phyloP scores from a whole-genome alignment of 1,284 basidiomycete genomes.

The Papiliotrema terrestris region DNA sequence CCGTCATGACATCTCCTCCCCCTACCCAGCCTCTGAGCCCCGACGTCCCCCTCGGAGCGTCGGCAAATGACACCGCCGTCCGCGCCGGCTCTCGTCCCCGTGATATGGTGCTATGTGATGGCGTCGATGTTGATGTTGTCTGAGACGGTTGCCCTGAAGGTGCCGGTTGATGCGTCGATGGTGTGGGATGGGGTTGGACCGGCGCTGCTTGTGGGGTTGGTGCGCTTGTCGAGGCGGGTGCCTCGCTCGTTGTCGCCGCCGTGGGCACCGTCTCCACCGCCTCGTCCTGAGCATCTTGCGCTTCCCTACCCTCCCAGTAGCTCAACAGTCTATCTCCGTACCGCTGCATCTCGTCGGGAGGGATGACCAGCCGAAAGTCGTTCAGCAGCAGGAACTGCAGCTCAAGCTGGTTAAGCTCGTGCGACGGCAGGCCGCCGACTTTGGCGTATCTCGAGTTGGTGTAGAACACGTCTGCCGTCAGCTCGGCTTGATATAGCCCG shows the following conservation, averaged over 20 bases:
- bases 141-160: no score
- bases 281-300: constrained; percentile 7
- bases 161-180: no score
- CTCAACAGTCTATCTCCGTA: constrained; percentile 82
- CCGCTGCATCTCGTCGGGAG: constrained; percentile 85
- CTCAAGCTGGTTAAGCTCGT: constrained; percentile 94
- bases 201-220: neutral
- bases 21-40: neutral
- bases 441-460: constrained; percentile 99
- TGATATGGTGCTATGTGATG: neutral
- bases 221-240: neutral
- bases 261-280: neutral
- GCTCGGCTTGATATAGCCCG: neutral
- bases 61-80: neutral
- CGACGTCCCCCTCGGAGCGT: neutral
- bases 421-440: constrained; percentile 89
- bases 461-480: constrained; percentile 79
- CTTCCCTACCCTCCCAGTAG: constrained; percentile 49
- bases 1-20: neutral
- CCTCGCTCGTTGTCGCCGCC: neutral
- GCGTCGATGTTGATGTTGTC: no score
- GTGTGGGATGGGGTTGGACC: neutral
- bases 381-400: constrained; percentile 95
- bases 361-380: constrained; percentile 87
- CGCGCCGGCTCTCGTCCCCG: neutral